phyloP scores from a whole-genome alignment of 192 early-diverging fungal genomes.

The Irineochytrium annulatum region DNA sequence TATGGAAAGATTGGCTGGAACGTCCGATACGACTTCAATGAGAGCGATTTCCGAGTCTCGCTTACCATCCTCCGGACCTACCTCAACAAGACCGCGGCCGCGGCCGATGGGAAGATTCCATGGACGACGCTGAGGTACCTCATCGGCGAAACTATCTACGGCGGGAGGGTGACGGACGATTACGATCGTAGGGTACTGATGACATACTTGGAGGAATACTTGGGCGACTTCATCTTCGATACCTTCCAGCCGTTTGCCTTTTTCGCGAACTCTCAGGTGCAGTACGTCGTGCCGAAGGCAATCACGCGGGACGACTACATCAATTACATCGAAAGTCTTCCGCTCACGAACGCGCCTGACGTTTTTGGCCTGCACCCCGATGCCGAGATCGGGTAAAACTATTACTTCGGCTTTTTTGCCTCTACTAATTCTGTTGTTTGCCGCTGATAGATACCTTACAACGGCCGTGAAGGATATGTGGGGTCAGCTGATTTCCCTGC shows the following conservation, averaged over 20 bases:
- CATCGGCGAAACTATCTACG: conserved; percentile 63
- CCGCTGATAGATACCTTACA: too few species aligned
- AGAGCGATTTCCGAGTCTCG: conserved; percentile 56
- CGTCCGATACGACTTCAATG: conserved; percentile 64
- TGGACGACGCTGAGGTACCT: conserved; percentile 62
- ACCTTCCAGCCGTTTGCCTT: conserved; percentile 61
- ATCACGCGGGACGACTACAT: conserved; percentile 53
- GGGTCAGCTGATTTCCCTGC: conserved; percentile 55
- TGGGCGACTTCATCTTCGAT: conserved; percentile 62
- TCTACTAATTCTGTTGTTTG: too few species aligned
- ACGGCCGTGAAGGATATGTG: conserved; percentile 64
- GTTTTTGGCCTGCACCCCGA: conserved; percentile 63
- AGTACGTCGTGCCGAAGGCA: conserved; percentile 48
- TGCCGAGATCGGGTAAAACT: conserved; percentile 62
- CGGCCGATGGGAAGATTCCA: conserved; percentile 53
- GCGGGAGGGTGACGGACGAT: conserved; percentile 61
- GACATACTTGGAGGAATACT: conserved; percentile 61
- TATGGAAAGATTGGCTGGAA: conserved; percentile 65
- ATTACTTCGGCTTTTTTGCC: too few species aligned
- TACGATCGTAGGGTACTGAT: conserved; percentile 58
- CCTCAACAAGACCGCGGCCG: conserved; percentile 52
- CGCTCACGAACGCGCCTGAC: conserved; percentile 58
- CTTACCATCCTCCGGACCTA: conserved; percentile 55
- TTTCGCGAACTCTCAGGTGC: conserved; percentile 43
- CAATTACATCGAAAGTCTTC: conserved; percentile 52